Conservation (phyloP, 768 basidiomycete genomes). For the Suillus americanus region DNA sequence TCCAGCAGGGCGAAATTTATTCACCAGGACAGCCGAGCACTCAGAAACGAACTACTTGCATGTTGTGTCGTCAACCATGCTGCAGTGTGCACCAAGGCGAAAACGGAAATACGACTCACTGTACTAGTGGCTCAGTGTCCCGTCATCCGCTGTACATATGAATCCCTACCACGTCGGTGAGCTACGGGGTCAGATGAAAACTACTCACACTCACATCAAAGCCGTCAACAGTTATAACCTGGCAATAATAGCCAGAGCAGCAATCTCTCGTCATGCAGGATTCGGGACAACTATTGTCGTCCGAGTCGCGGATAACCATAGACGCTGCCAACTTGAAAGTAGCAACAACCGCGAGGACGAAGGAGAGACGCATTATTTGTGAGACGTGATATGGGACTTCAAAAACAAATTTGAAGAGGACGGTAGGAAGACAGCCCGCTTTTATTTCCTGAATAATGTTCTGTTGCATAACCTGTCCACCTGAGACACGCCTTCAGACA, state of each 20-base stretch:
- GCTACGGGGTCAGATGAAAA: no score
- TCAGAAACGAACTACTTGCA: no score
- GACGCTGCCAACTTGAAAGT: not conserved
- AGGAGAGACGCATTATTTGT: not conserved
- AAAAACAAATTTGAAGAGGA: not conserved
- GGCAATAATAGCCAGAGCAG: not conserved
- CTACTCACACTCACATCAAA: no score
- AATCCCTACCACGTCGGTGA: no score
- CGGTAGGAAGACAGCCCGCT: not conserved
- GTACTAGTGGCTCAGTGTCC: no score
- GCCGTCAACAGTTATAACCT: no score
- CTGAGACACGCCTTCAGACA: not conserved
- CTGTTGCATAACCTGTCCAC: not conserved
- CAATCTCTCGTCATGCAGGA: not conserved
- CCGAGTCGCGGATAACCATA: not conserved
- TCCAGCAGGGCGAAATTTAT: no score
- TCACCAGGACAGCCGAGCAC: no score
- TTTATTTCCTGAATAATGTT: not conserved
- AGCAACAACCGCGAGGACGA: not conserved
- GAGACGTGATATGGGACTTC: not conserved
- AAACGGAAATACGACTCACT: no score
- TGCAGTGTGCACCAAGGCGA: no score
- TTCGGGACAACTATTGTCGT: not conserved
- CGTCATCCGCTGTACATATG: no score
- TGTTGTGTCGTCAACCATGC: no score